Conservation (phyloP, 805 yeast species). For the Saccharomyces jurei region DNA sequence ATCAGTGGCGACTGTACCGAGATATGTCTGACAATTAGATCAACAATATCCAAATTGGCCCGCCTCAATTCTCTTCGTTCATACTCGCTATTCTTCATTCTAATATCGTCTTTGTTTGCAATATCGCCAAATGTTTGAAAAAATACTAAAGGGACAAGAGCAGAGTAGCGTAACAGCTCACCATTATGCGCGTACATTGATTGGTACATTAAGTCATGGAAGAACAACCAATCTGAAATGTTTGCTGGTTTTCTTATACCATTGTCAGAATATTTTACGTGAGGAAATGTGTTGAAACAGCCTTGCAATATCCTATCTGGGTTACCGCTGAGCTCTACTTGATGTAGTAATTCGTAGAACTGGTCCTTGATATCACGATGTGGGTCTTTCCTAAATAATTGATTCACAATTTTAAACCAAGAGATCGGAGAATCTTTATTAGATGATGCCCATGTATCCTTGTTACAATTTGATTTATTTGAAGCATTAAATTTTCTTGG, state of each 20-base stretch:
- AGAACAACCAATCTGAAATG: conserved; percentile 69
- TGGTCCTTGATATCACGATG: conserved; percentile 40
- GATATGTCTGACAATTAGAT: conserved; percentile 16
- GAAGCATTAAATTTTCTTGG: conserved; percentile 7
- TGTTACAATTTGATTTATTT: not conserved
- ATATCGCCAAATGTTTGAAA: conserved; percentile 59
- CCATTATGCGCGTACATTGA: conserved; percentile 34
- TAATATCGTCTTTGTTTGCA: conserved; percentile 32
- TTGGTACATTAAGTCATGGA: conserved; percentile 51
- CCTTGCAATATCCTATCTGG: conserved; percentile 63
- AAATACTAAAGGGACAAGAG: conserved; percentile 52
- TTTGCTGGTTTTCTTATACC: conserved; percentile 48
- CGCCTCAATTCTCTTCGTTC: conserved; percentile 24
- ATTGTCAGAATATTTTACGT: conserved; percentile 57
- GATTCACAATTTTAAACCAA: conserved; percentile 61
- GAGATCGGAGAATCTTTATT: conserved; percentile 53
- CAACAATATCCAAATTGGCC: conserved; percentile 25
- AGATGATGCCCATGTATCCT: conserved; percentile 17
- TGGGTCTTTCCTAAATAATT: conserved; percentile 48
- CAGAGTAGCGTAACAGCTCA: conserved; percentile 45
- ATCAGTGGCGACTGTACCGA: conserved; percentile 10
- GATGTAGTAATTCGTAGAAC: conserved; percentile 39
- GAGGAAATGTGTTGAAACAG: conserved; percentile 60
- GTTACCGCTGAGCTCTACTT: conserved; percentile 40
- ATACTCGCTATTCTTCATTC: conserved; percentile 27